phyloP scores from a whole-genome alignment of 2,329 filamentous ascomycete genomes.

The Diaporthe amygdali region DNA sequence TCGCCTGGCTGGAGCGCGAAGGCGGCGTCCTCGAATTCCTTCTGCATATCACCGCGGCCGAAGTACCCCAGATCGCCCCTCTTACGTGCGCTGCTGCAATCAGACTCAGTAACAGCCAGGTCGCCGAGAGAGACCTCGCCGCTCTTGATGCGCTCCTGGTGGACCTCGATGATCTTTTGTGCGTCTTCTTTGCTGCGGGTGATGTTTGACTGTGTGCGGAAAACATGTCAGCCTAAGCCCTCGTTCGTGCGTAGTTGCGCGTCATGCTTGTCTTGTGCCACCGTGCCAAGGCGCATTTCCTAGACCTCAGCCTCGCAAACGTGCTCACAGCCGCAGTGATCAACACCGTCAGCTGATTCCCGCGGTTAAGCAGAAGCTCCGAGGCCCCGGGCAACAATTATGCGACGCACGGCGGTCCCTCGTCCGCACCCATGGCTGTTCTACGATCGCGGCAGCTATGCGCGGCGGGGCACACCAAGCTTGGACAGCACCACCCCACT shows the following conservation, averaged over 20 bases:
- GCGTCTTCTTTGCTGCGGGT: constrained; percentile 90
- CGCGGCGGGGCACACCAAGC: background rate
- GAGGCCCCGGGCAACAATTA: background rate
- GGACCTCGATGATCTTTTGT: constrained; percentile 72
- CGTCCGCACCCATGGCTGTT: background rate
- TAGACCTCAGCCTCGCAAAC: background rate
- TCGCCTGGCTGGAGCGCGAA: constrained; percentile 89
- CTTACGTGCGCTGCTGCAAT: constrained; percentile 95
- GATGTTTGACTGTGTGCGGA: constrained; percentile 69
- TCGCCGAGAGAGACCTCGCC: constrained; percentile 77
- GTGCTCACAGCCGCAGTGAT: background rate
- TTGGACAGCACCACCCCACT: background rate
- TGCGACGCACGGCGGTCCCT: background rate
- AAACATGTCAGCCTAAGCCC: background rate
- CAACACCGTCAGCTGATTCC: background rate
- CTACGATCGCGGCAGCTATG: background rate
- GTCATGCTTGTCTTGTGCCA: background rate
- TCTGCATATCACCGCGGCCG: constrained; percentile 94
- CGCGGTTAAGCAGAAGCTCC: background rate
- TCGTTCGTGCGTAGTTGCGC: background rate
- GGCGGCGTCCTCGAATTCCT: constrained; percentile 95
- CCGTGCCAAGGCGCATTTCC: background rate
- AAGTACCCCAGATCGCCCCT: constrained; percentile 95
- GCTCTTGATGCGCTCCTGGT: constrained; percentile 78
- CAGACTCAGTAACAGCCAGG: constrained; percentile 85